Conservation (phyloP, 164 flowering plant species). For the Chimonanthus praecox region DNA sequence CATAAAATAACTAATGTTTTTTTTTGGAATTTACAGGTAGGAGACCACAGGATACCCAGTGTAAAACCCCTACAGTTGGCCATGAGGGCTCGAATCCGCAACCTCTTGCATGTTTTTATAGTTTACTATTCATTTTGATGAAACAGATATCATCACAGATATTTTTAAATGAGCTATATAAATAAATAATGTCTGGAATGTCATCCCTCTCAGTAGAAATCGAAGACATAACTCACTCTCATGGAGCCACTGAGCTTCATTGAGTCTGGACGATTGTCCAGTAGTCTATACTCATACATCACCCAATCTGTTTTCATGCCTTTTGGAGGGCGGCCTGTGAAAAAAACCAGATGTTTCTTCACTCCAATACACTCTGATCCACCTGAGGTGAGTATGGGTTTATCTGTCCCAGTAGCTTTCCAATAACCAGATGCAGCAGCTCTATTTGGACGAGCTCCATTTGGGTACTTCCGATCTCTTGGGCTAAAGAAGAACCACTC, state of each 20-base stretch:
- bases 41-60: too few relatives aligned
- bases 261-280: slow-evolving; percentile 13
- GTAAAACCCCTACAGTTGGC: too few relatives aligned
- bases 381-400: slow-evolving; percentile 30
- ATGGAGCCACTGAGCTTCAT: slow-evolving; percentile 24
- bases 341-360: slow-evolving; percentile 50
- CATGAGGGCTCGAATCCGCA: too few relatives aligned
- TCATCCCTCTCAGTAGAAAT: not conserved
- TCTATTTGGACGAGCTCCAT: slow-evolving; percentile 81
- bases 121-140: too few relatives aligned
- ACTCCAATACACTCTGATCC: slow-evolving; percentile 39
- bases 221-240: slow-evolving; percentile 22
- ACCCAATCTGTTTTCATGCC: slow-evolving; percentile 48
- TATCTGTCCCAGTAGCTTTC: slow-evolving; percentile 12
- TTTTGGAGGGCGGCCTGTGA: slow-evolving; percentile 45
- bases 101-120: too few relatives aligned
- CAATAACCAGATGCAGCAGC: slow-evolving; percentile 20
- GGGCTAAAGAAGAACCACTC: slow-evolving; percentile 78
- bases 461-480: slow-evolving; percentile 45
- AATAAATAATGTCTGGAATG: too few relatives aligned
- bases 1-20: too few relatives aligned
- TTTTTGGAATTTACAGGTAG: too few relatives aligned
- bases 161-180: too few relatives aligned
- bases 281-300: slow-evolving; percentile 44
- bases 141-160: too few relatives aligned